Evolutionary conservation across 495 filamentous ascomycete species (phyloP), one percentile per base, ranked within the genome.

Genomic region (Penicillium coffeae): DNA sequence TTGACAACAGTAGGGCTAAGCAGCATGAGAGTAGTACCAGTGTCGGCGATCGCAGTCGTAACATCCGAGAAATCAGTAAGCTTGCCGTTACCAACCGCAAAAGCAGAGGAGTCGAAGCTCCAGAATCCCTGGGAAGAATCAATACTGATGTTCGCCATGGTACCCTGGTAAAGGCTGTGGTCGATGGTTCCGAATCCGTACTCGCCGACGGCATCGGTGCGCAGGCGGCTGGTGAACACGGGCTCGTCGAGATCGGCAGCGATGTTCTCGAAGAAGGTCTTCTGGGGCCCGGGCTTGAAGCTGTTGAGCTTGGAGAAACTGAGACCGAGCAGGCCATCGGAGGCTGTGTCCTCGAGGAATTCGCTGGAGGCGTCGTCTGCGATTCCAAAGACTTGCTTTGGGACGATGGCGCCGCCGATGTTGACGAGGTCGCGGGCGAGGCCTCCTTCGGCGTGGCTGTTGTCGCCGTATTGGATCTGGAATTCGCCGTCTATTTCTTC

Each of bases 201-300:
- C 49, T 78, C 75, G 36, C 89, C 88, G 6, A 74, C 70, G 45
- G 80, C 73, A 15, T 76, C 65, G 47, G 51, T 59, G 48, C 82
- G 80, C 34, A 93, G 79, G 38, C 84, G 78, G 19, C 84, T 84
- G 2, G 87, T 86, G 65, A 93, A 86, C 18, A 93, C 65, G 4
- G 88, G 87, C 55, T 79, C 66, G 32, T 81, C 76, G 18, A 95
- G 80, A 8, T 63, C 64, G 18, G 71, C 47, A 52, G 81, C 76
- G 38, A 87, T 70, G 59, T 89, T 91, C 48, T 89, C 87, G 64
- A 93, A 92, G 66, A 90, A 93, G 21, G 88, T 93, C 58, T 82
- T 81, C 60, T 89, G 84, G 52, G 71, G 72, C 12, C 73, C 62
- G 0, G 87, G 85, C 42, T 77, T 63, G 34, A 93, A 80, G 22